Conservation (phyloP, 306 rosid genomes). For the Carpinus fangiana region DNA sequence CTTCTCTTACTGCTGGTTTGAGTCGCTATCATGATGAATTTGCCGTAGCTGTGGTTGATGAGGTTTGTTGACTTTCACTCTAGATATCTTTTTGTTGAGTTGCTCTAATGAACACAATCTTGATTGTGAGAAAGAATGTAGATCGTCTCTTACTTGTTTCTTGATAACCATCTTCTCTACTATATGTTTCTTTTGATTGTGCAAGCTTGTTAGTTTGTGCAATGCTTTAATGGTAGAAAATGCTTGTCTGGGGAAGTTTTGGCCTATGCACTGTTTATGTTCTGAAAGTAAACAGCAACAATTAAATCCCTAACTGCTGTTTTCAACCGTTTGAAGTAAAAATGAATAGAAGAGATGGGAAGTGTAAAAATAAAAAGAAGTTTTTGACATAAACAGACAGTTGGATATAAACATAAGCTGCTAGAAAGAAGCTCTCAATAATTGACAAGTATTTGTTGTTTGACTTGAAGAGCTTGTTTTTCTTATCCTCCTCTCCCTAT, state of each 20-base stretch:
- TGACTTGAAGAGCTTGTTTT: neutral
- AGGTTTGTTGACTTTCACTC: conserved; percentile 51
- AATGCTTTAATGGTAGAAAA: neutral
- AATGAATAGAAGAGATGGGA: neutral
- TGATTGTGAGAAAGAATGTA: conserved; percentile 24
- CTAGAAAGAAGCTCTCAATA: neutral
- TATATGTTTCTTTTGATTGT: neutral
- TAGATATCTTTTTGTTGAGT: conserved; percentile 16
- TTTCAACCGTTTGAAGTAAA: neutral
- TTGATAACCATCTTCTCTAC: neutral
- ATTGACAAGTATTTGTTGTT: neutral
- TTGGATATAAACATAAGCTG: neutral
- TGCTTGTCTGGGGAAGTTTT: neutral
- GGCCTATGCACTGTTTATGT: neutral
- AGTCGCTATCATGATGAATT: conserved; percentile 98
- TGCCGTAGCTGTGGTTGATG: conserved; percentile 94
- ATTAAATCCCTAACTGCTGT: neutral
- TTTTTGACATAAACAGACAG: neutral
- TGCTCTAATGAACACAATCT: conserved; percentile 19
- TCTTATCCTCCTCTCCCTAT: neutral
- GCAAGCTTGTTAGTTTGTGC: neutral
- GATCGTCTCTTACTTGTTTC: neutral
- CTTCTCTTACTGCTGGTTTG: conserved; percentile 97
- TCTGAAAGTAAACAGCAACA: neutral
- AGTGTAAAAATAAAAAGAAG: neutral